These are phyloP conservation scores for Excoecaria cochinchinensis DNA, from an alignment of 345 rosid species.

Conservation along the genomic window DNA sequence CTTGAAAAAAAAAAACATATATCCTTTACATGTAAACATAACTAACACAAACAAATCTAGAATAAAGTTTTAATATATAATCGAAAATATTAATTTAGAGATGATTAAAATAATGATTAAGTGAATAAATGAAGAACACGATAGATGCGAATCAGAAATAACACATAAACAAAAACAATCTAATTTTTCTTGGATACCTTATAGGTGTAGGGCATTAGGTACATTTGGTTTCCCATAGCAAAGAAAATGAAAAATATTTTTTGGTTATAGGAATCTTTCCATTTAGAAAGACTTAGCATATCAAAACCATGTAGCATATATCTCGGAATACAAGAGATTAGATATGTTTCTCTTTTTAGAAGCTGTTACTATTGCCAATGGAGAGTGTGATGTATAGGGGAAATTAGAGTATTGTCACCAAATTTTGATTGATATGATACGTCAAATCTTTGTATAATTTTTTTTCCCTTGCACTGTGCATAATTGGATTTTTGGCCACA, in stretches of 20 bases:
- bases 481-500: not conserved
- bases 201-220: not conserved
- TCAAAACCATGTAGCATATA: not conserved
- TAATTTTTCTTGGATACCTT: slow-evolving; percentile 18
- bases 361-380: not conserved
- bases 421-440: not conserved
- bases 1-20: not conserved
- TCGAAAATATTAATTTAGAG: too few relatives aligned
- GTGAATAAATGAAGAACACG: too few relatives aligned
- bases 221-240: not conserved
- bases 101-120: too few relatives aligned
- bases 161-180: not conserved
- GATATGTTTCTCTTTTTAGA: not conserved
- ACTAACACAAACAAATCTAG: too few relatives aligned
- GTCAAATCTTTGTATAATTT: not conserved
- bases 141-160: too few relatives aligned
- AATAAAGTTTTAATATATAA: too few relatives aligned
- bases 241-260: not conserved
- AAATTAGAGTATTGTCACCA: not conserved
- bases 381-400: not conserved
- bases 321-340: not conserved
- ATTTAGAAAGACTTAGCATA: not conserved
- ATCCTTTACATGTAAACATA: not conserved
- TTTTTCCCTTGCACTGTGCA: not conserved
- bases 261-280: slow-evolving; percentile 8